Base-by-base conservation (phyloP, 176 grass and related monocot species). In the Tillandsia fasciculata region DNA sequence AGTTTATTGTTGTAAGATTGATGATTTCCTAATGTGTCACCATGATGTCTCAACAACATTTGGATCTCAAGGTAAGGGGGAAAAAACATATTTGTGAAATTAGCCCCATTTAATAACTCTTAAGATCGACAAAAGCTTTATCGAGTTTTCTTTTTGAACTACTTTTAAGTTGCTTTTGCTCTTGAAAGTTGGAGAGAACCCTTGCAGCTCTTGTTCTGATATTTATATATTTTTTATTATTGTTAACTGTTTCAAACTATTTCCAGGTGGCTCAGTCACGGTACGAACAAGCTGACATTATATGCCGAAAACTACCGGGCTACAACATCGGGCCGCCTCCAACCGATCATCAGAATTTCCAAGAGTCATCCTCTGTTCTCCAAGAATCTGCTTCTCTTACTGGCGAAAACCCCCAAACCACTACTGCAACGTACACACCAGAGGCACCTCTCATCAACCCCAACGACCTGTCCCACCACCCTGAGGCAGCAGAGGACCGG, bases 211-310 rank as follows among this genome's bases (percentile, higher is more conserved):
- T 28, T 10, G 33, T 26, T 48, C 13, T 51, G 12, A 47, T 57
- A 23, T 72, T 58, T n/a, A 14, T 15, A 47, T 59, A 11, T 58
- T 6, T 51, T 9, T 61, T 12, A 8, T 42, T 18, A 64, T 27
- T 65, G n/a, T 18, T 66, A 14, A 42, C 24, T 57, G 52, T 14
- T 29, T 65, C 28, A 20, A 65, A 26, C 8, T 20, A 52, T 65
- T 65, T 73, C 63, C 79, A 92, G 88, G 76, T 61, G 18, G 86
- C 76, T 89, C 80, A 96, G 67, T 73, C 72, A n/a, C 64, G 76
- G 17, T 90, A 71, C 8, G 78, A 79, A 71, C 85, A 83, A 80
- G 83, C 79, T 68, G 67, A 77, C 51, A 68, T 81, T 15, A 52
- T 92, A 63, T 84, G 68, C 28, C n/a, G 50, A 12, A 77, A 67